Evolutionary conservation across 2,329 filamentous ascomycete species (phyloP), one percentile per base, ranked within the genome.

Genomic region (Colletotrichum noveboracense): DNA sequence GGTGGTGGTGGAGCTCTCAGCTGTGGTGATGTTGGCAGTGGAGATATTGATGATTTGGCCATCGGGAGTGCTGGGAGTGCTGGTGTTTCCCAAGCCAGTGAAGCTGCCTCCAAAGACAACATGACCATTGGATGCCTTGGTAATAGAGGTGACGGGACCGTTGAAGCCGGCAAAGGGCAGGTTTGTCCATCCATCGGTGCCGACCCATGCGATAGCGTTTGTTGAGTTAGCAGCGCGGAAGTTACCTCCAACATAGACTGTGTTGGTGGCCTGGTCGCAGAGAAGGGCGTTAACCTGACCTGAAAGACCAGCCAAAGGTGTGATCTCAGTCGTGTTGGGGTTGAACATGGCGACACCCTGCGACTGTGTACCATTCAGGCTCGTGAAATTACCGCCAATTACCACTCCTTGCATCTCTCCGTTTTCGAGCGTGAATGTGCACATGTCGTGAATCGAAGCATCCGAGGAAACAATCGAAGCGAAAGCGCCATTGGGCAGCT

Each of bases 101-200:
- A 99, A 99, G 71, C 91, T 91, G 66, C 97, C 97, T 62, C 95
- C 97, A 82, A 98, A 99, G 71, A 98, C 91, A 78, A 99, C 94
- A 82, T 97, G 94, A 10, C 94, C 95, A 79, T 95, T 94, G 2
- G 93, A 89, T 24, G 93, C 91, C 85, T 95, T 96, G 66, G 92
- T 90, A 79, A 99, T 98, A 48, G 96, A 94, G 77, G 92, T 91
- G 67, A 99, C 96, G 3, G 95, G 95, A 30, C 96, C 96, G 85
- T 98, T 98, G 86, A 99, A 98, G 26, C 97, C 97, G 55, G 93
- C 92, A 86, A 99, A 99, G 4, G 96, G 94, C 72, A 99, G 86
- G 80, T 95, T 94, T 24, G 90, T 91, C 93, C 95, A 98, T 65
- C 91, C 92, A 34, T 91, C 87, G 12, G 87, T 90, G 30, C 88